These are phyloP conservation scores for Lunularia cruciata DNA, from an alignment of 225 moss, liverwort and hornwort species.

Conservation along the genomic window DNA sequence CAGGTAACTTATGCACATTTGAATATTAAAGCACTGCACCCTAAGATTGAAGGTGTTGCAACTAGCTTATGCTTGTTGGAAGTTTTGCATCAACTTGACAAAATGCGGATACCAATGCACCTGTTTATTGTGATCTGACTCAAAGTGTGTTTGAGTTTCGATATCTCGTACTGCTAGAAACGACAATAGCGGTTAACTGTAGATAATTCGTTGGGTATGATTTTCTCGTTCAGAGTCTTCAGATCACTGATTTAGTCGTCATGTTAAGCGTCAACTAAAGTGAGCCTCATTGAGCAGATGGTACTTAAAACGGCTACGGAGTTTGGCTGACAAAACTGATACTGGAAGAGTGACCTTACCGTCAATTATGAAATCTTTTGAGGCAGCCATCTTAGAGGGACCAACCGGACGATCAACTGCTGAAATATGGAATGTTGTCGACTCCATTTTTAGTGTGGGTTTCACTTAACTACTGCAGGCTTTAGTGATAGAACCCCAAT, in stretches of 20 bases:
- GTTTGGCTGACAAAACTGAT: constrained; percentile 92
- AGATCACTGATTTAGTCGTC: not conserved
- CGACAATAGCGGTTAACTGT: too few species aligned
- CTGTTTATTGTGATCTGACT: not conserved
- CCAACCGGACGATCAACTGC: constrained; percentile 61
- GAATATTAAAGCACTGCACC: too few species aligned
- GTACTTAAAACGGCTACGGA: constrained; percentile 81
- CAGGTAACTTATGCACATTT: constrained; percentile 42
- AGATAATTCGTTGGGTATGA: too few species aligned
- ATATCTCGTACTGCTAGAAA: not conserved
- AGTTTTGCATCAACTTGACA: not conserved
- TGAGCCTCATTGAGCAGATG: constrained; percentile 56
- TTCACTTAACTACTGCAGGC: not conserved
- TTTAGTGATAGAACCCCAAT: not conserved
- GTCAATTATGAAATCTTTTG: constrained; percentile 67
- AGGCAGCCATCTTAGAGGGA: constrained; percentile 62
- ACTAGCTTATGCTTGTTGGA: not conserved
- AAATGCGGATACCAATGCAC: not conserved
- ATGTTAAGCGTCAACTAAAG: constrained; percentile 15
- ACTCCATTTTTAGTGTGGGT: constrained; percentile 59
- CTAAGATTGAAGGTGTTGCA: not conserved
- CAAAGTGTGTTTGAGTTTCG: not conserved
- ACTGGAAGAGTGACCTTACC: constrained; percentile 90
- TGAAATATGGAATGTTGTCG: constrained; percentile 81
- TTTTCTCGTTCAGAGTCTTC: not conserved